Evolutionary conservation across 23 red algal genomes (phyloP), one percentile per base, ranked within the genome.

Genomic region (Gracilaria caudata): DNA sequence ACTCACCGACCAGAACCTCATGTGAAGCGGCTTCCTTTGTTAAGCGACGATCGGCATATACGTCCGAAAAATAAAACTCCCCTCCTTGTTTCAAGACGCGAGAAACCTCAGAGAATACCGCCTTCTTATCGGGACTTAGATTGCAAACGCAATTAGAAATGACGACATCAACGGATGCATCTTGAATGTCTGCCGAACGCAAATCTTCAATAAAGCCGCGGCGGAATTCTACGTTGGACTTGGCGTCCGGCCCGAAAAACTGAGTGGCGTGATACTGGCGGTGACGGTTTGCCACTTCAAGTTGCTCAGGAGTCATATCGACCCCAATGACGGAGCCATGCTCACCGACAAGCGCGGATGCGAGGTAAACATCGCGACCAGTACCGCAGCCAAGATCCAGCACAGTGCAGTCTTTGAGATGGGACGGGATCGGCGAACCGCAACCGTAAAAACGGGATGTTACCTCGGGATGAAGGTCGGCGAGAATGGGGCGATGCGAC

Each of bases 21-120:
- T 97, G 61, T 47, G 57, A 51, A 28, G 51, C 53, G 3, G 94
- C 94, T 33, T 86, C 89, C 9, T 61, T 60, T 5, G 78, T 78
- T 32, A 97, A 82, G 14, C 87, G 88, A 24, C 88, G 80, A 51
- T 97, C 94, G 4, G 84, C 77, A 77, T 97, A 97, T 25, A 93
- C 86, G 77, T 97, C 94, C 6, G 94, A 93, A 64, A 97, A 97
- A 70, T 97, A 97, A 46, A 97, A 88, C 80, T 97, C 94, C 44
- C 94, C 94, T 26, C 94, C 94, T 39, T 85, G 70, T 16, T 80
- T 80, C 17, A 97, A 68, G 11, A 92, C 94, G 3, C 88, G 83
- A 60, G 80, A 47, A 24, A 92, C 84, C 51, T 92, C 94, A 28
- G 77, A 79, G 74, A 97, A 97, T 17, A 97, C 81, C 4, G 58